These are phyloP conservation scores for Ceratobasidium sp. DNA, from an alignment of 1,284 basidiomycete genomes.

Conservation along the genomic window DNA sequence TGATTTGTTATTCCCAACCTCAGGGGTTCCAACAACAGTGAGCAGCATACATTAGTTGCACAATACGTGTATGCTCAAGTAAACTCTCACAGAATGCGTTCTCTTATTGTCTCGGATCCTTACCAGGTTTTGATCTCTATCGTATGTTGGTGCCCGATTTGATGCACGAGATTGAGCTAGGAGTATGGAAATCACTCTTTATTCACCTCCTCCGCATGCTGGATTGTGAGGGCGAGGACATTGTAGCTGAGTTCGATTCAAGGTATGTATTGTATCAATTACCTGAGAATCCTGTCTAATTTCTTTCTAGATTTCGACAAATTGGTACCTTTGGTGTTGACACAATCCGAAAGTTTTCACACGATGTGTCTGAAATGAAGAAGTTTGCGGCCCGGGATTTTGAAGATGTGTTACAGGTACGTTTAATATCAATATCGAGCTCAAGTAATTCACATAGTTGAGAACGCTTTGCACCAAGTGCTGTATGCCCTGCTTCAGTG, in stretches of 20 bases:
- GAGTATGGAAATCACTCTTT: conserved; percentile 54
- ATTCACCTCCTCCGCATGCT: conserved; percentile 54
- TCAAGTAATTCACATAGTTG: too few relatives aligned
- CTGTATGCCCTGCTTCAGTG: conserved; percentile 57
- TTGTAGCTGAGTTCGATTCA: conserved; percentile 25
- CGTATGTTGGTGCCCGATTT: conserved; percentile 47
- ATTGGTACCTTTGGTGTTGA: conserved; percentile 15
- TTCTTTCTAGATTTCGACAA: conserved; percentile 21
- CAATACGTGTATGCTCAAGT: too few relatives aligned
- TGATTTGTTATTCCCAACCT: too few relatives aligned
- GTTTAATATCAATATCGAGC: too few relatives aligned
- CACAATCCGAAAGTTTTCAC: conserved; percentile 15
- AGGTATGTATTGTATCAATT: too few relatives aligned
- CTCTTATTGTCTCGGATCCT: conserved; percentile 21
- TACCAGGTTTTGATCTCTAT: conserved; percentile 43
- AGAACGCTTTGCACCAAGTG: conserved; percentile 56
- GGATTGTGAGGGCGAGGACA: conserved; percentile 40
- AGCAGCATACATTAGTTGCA: too few relatives aligned
- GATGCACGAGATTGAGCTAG: conserved; percentile 49
- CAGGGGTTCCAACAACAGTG: too few relatives aligned
- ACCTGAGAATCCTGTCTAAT: too few relatives aligned
- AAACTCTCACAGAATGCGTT: conserved; percentile 49
- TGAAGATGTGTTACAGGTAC: conserved; percentile 55
- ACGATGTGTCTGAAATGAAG: conserved; percentile 41
- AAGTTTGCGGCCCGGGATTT: conserved; percentile 43